A percentile compares a stretch with the other conserved stretches of the same genome.
Evolutionary conservation across 805 yeast genomes (phyloP).

Genomic region (Trichomonascus vanleenenianus): DNA sequence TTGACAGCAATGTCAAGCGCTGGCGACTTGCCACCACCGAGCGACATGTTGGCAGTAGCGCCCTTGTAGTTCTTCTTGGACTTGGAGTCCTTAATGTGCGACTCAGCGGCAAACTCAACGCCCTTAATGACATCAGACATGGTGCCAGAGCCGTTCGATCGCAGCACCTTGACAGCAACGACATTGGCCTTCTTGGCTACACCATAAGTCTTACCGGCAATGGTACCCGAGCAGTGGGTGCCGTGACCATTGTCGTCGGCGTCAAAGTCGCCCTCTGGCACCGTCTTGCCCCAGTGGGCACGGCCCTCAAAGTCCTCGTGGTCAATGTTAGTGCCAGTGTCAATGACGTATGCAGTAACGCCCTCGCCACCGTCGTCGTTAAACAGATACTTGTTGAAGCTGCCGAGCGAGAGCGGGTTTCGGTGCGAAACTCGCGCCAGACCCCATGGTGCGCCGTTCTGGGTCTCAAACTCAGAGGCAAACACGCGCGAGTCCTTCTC

Average conservation of each 20-base stretch:
- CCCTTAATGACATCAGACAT: conserved; percentile 58
- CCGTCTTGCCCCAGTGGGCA: conserved; percentile 53
- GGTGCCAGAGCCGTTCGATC: conserved; percentile 51
- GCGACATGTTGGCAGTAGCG: conserved; percentile 54
- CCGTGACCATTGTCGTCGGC: conserved; percentile 58
- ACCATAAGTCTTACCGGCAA: conserved; percentile 50
- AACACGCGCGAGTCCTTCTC: conserved; percentile 52
- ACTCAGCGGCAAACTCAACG: conserved; percentile 49
- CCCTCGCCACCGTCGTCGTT: conserved; percentile 55
- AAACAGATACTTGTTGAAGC: conserved; percentile 53
- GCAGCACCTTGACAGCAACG: conserved; percentile 54
- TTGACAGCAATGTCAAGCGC: conserved; percentile 52
- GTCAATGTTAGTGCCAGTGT: conserved; percentile 57
- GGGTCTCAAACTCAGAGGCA: conserved; percentile 40
- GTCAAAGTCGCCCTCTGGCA: conserved; percentile 41
- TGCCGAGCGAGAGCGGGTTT: conserved; percentile 48
- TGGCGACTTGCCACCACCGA: conserved; percentile 51
- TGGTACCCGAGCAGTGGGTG: conserved; percentile 61
- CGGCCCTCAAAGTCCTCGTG: conserved; percentile 55
- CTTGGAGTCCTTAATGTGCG: conserved; percentile 37
- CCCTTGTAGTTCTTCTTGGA: conserved; percentile 45
- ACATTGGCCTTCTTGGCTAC: conserved; percentile 52
- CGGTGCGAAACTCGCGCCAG: conserved; percentile 64
- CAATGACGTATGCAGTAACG: conserved; percentile 71
- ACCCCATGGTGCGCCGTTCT: conserved; percentile 70